phyloP scores from a whole-genome alignment of 176 grass and related monocot genomes.

The Guadua angustifolia region DNA sequence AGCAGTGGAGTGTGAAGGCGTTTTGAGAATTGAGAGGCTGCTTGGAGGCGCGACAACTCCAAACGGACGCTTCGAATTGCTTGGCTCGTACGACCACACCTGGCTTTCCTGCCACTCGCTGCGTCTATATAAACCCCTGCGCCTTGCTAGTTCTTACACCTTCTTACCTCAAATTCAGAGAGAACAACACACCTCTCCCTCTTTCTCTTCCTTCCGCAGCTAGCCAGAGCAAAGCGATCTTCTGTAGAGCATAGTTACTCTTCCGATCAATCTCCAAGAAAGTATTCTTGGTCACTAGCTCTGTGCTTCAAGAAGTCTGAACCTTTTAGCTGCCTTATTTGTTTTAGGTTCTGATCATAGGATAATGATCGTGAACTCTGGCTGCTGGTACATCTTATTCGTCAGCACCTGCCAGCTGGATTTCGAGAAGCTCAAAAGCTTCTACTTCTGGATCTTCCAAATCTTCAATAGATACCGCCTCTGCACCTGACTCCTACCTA shows the following conservation, averaged over 20 bases:
- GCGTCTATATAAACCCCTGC: conserved; percentile 18
- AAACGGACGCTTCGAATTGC: conserved; percentile 45
- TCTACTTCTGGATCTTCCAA: conserved; percentile 95
- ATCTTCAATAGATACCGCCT: conserved; percentile 60
- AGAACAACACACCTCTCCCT: neutral
- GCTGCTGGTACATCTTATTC: conserved; percentile 41
- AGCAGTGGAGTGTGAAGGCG: neutral
- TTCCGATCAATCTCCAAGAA: neutral
- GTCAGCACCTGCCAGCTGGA: conserved; percentile 44
- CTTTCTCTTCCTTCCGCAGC: no score
- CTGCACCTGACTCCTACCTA: neutral
- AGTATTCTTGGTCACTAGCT: neutral
- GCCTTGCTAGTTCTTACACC: neutral
- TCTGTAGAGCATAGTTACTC: neutral
- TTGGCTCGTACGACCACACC: neutral
- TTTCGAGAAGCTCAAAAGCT: conserved; percentile 59
- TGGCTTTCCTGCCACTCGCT: neutral
- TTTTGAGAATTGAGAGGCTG: conserved; percentile 10
- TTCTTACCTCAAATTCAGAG: neutral
- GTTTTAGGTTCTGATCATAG: neutral
- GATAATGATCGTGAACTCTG: conserved; percentile 66
- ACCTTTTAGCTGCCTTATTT: neutral
- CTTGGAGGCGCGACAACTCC: conserved; percentile 29
- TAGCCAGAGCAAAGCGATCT: neutral
- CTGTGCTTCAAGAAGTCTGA: neutral